Evolutionary conservation across 164 flowering plant genomes (phyloP), one percentile per base, ranked within the genome.

Genomic region (Annona cherimola): DNA sequence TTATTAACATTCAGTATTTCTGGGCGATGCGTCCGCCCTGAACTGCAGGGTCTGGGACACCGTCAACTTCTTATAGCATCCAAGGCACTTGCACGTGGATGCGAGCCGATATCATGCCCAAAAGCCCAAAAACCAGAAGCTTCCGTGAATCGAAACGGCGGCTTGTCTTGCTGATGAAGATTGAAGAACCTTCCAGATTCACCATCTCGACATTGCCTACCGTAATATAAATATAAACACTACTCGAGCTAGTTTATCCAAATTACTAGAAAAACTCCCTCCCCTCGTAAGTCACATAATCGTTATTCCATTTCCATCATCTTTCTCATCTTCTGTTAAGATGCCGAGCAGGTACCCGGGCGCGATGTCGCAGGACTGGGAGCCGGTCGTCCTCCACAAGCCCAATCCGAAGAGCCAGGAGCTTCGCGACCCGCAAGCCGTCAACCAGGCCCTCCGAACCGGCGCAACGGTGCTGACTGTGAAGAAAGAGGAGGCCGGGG

Each of bases 331-430:
- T 11, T 50, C 57, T 16, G 16, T 43, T 50, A 43, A 14, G 44
- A 76, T 80, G 78, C 76, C 83, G 76, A 72, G 63, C 69, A 46
- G 74, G 42, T 45, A 18, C 2, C 6, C 72, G 1, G 80, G 78
- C 4, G 60, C 67, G 5, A 45, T 77, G 3, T 40, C 79, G 1
- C 97, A 90, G 70, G 95, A 89, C 74, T 90, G 95, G 97, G 95
- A 92, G 68, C 89, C 97, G 4, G 86, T 90, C 45, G 89, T 90
- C 26, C 83, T 92, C 5, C 88, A 77, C 83, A 90, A 89, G 78
- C 42, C 87, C 12, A 84, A 77, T 73, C 78, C 85, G 42, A 87
- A 86, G 68, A 68, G 84, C 0, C 81, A 78, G 26, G 90, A 83
- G 63, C 86, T 87, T 14, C 84, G 86, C 44, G 84, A 88, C 66